Conservation (phyloP, 2,329 filamentous ascomycete species). For the Endoconidiophora laricicola region DNA sequence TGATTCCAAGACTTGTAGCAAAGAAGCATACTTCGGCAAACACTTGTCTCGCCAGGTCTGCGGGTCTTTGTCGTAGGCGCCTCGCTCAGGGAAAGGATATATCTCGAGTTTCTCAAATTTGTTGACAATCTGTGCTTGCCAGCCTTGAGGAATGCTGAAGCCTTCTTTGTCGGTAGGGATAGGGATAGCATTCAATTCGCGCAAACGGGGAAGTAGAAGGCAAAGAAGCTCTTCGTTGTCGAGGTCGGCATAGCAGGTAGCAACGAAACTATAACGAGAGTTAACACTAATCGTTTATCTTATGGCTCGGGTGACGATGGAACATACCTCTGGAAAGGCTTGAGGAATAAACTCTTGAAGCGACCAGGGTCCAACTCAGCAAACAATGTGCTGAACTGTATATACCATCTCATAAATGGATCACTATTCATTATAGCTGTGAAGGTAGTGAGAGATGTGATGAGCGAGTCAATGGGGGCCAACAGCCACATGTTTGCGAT, state of each 20-base stretch:
- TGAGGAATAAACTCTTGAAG: slow-evolving; percentile 64
- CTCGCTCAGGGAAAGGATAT: slow-evolving; percentile 47
- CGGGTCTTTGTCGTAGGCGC: slow-evolving; percentile 43
- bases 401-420: slow-evolving; percentile 53
- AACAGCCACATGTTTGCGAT: slow-evolving; percentile 53
- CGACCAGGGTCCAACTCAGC: slow-evolving; percentile 55
- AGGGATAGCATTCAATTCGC: slow-evolving; percentile 37
- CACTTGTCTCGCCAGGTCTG: slow-evolving; percentile 46
- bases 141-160: slow-evolving; percentile 44
- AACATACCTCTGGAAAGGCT: slow-evolving; percentile 59
- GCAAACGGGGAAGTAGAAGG: slow-evolving; percentile 50
- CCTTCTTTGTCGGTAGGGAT: slow-evolving; percentile 33
- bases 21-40: slow-evolving; percentile 49
- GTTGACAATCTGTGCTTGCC: slow-evolving; percentile 56
- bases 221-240: slow-evolving; percentile 52
- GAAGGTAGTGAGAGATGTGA: slow-evolving; percentile 51
- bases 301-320: not conserved
- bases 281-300: not conserved
- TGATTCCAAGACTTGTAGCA: slow-evolving; percentile 45
- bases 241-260: slow-evolving; percentile 52
- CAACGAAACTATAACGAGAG: slow-evolving; percentile 45
- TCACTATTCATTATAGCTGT: slow-evolving; percentile 48
- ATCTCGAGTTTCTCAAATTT: slow-evolving; percentile 50
- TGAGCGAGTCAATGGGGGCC: slow-evolving; percentile 62
- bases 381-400: slow-evolving; percentile 72